Conservation (phyloP, 441 rosid genomes). For the Oxalis stricta region DNA sequence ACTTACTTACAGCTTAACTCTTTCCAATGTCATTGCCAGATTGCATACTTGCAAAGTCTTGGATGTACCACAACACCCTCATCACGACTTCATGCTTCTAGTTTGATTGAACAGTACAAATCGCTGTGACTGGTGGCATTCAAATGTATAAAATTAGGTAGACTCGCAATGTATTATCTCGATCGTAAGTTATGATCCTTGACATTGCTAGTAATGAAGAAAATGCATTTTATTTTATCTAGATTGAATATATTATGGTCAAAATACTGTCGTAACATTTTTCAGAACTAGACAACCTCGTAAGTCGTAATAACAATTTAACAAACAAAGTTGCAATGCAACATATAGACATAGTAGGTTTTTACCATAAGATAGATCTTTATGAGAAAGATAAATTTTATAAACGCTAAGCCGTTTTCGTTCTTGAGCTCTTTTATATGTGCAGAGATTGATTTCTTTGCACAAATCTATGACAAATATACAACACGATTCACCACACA, state of each 20-base stretch:
- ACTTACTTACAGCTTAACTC: neutral
- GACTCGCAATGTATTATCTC: no score
- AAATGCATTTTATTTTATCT: no score
- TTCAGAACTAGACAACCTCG: no score
- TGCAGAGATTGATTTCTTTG: neutral
- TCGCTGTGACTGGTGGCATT: slow-evolving; percentile 21
- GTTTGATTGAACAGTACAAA: slow-evolving; percentile 61
- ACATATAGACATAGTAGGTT: no score
- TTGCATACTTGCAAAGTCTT: slow-evolving; percentile 42
- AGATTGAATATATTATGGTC: no score
- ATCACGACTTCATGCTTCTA: slow-evolving; percentile 68
- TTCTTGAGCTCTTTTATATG: neutral
- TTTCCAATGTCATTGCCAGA: slow-evolving; percentile 13
- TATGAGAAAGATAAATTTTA: no score
- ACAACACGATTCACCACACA: neutral
- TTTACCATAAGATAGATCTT: no score
- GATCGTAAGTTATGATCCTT: no score
- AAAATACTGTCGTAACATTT: no score
- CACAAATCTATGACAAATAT: neutral
- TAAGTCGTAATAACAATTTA: no score
- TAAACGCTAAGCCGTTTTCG: neutral
- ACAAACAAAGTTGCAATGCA: no score
- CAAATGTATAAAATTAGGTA: neutral
- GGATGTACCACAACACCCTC: slow-evolving; percentile 54
- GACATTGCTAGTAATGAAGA: no score